Conservation (phyloP, 2,329 filamentous ascomycete species). For the Didymella pomorum region DNA sequence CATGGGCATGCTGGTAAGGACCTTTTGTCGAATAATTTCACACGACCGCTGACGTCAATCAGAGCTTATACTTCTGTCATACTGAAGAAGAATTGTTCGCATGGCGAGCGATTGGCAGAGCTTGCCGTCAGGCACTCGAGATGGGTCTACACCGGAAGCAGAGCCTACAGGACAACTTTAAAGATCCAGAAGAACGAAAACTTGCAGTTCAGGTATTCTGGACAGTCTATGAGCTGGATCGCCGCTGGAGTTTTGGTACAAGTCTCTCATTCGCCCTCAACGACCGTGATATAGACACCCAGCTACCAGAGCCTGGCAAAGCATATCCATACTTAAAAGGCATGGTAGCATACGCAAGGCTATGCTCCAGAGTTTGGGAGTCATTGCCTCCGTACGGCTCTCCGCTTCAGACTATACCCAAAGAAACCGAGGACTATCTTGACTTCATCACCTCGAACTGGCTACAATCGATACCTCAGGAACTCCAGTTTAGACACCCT, state of each 20-base stretch:
- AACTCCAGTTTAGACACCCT: conserved; percentile 29
- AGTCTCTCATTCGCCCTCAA: conserved; percentile 32
- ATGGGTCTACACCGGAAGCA: conserved; percentile 34
- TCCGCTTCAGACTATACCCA: conserved; percentile 25
- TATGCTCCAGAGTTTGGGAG: conserved; percentile 35
- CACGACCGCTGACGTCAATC: background rate
- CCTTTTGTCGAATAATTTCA: no score
- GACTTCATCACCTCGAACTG: conserved; percentile 34
- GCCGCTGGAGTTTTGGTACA: conserved; percentile 35
- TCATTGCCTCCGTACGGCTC: conserved; percentile 32
- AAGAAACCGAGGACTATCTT: conserved; percentile 34
- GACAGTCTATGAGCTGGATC: conserved; percentile 33
- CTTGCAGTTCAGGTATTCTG: conserved; percentile 31
- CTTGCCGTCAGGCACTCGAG: conserved; percentile 30
- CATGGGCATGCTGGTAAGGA: conserved; percentile 28
- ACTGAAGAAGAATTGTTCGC: conserved; percentile 31
- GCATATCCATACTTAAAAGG: conserved; percentile 29
- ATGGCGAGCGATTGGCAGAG: conserved; percentile 32
- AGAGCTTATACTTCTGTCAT: conserved; percentile 33
- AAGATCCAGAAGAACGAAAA: conserved; percentile 20
- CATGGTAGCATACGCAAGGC: conserved; percentile 29
- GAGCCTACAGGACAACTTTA: conserved; percentile 30
- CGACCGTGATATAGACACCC: conserved; percentile 31
- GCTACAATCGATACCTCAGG: conserved; percentile 27
- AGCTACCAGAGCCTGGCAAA: conserved; percentile 30